Conservation (phyloP, 768 basidiomycete species). For the Lentinula aciculospora region DNA sequence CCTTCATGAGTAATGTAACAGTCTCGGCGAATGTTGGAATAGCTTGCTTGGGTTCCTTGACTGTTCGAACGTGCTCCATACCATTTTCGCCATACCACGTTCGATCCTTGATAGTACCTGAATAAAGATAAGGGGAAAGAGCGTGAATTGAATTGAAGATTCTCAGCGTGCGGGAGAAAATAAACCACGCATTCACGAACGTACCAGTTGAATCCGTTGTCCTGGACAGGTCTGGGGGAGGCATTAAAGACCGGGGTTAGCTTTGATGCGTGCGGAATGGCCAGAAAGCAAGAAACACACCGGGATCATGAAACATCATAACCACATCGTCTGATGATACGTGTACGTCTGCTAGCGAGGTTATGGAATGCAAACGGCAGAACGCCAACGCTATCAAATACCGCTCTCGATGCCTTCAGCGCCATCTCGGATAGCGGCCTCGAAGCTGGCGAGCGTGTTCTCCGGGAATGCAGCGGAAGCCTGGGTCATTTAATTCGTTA, state of each 20-base stretch:
- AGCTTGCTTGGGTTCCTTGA: conserved; percentile 73
- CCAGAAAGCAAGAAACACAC: conserved; percentile 30
- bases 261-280: background rate
- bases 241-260: background rate
- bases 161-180: background rate
- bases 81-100: conserved; percentile 67
- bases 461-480: conserved; percentile 86
- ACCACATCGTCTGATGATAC: conserved; percentile 84
- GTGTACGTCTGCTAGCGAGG: conserved; percentile 81
- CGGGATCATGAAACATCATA: conserved; percentile 94
- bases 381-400: conserved; percentile 45
- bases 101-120: conserved; percentile 65
- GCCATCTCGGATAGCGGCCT: conserved; percentile 91
- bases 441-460: conserved; percentile 93
- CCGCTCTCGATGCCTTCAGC: conserved; percentile 97
- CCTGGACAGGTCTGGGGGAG: conserved; percentile 53
- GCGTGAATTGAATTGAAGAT: background rate
- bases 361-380: conserved; percentile 39
- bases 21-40: conserved; percentile 92
- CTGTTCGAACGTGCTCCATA: conserved; percentile 76
- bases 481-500: conserved; percentile 29
- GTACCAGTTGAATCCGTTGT: conserved; percentile 77
- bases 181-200: background rate
- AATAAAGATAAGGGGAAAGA: conserved; percentile 20
- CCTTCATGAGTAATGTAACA: conserved; percentile 70